Evolutionary conservation across 2,329 filamentous ascomycete species (phyloP).

Genomic region (Cladorrhinum sp.): DNA sequence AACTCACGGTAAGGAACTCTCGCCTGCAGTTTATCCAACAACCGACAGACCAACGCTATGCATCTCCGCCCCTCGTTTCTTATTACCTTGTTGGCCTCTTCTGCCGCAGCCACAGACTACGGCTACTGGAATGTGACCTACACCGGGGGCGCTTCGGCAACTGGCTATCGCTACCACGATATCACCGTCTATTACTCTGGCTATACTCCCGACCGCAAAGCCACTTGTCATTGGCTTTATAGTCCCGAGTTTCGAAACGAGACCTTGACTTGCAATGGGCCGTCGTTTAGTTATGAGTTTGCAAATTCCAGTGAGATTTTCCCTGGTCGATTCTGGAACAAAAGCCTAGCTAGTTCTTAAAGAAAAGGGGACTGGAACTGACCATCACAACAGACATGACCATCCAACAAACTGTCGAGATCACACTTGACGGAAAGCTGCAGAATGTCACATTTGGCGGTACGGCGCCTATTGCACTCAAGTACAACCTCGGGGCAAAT

Average conservation of each 20-base stretch:
- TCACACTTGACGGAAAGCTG: background rate
- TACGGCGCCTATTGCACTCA: background rate
- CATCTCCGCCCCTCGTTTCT: background rate
- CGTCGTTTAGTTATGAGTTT: constrained; percentile 1
- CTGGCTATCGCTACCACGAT: constrained; percentile 4
- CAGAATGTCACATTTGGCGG: background rate
- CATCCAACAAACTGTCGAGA: background rate
- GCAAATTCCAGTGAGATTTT: background rate
- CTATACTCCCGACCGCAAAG: background rate
- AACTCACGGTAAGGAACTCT: background rate
- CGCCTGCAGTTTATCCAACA: background rate
- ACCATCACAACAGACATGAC: background rate
- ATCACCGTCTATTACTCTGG: background rate
- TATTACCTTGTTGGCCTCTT: background rate
- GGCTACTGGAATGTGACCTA: constrained; percentile 5
- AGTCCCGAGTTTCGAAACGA: background rate
- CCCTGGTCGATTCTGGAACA: background rate
- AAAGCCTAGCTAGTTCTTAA: no score
- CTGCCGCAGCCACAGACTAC: background rate
- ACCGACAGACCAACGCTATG: background rate
- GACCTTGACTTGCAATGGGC: constrained; percentile 2
- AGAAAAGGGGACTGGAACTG: background rate
- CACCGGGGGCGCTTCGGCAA: background rate
- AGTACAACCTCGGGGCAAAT: background rate
- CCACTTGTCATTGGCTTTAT: constrained; percentile 3